Evolutionary conservation across 208 protist species (phyloP).

Genomic region (Endotrypanum monterogeii): DNA sequence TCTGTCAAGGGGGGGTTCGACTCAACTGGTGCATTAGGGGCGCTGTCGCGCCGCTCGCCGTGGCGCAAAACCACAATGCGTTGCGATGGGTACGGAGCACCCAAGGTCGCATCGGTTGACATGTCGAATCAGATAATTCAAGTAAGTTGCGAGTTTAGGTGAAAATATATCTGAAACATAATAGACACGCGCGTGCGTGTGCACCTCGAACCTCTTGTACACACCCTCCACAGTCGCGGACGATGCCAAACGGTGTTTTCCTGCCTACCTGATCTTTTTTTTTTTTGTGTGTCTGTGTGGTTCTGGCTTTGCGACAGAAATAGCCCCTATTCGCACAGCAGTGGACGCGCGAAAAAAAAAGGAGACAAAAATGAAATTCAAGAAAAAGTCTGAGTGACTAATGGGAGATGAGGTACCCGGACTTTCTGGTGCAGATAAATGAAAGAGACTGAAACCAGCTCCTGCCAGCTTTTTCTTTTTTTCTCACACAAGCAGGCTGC

Average conservation of each 20-base stretch:
- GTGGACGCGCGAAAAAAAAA: background rate
- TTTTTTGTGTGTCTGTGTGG: background rate
- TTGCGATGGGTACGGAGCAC: conserved; percentile 26
- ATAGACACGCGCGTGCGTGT: background rate
- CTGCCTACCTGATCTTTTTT: background rate
- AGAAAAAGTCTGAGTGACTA: too few relatives aligned
- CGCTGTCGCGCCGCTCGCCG: conserved; percentile 75
- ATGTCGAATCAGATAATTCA: background rate
- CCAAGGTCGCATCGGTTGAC: background rate
- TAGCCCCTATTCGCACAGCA: too few relatives aligned
- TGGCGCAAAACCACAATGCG: conserved; percentile 79
- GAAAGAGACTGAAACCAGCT: too few relatives aligned
- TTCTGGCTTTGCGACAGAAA: background rate
- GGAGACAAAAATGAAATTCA: background rate
- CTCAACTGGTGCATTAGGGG: conserved; percentile 46
- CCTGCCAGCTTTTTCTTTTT: too few relatives aligned
- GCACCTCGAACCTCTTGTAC: background rate
- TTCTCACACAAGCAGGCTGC: too few relatives aligned
- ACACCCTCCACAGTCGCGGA: too few relatives aligned
- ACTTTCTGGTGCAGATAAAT: too few relatives aligned
- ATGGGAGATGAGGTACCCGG: background rate
- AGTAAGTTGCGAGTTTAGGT: background rate
- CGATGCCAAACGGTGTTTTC: too few relatives aligned
- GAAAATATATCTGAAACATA: background rate
- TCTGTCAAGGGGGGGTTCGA: conserved; percentile 74